phyloP scores from a whole-genome alignment of 2,329 filamentous ascomycete species.

The Xylaria sp. region DNA sequence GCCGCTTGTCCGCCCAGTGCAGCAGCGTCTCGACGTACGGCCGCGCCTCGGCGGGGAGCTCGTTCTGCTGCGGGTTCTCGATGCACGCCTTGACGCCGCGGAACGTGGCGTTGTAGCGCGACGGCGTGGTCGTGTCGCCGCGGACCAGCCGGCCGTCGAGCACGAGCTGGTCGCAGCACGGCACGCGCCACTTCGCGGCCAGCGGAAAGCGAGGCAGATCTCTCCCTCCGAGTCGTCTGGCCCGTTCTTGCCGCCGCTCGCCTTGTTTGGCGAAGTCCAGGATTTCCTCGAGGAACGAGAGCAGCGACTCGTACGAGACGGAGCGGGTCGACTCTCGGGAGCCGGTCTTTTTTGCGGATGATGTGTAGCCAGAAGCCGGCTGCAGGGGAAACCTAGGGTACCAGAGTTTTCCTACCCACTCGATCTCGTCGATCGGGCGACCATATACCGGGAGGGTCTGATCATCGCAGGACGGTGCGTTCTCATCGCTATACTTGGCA shows the following conservation, averaged over 20 bases:
- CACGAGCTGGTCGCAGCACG: conserved; percentile 9
- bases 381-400: conserved; percentile 6
- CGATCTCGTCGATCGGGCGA: conserved; percentile 10
- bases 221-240: not conserved
- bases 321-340: not conserved
- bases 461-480: not conserved
- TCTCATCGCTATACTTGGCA: not conserved
- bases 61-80: not conserved
- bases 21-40: conserved; percentile 26
- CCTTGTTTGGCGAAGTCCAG: conserved; percentile 4
- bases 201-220: not conserved
- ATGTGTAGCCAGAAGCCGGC: not conserved
- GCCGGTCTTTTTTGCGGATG: not conserved
- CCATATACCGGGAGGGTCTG: conserved; percentile 14
- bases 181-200: not conserved
- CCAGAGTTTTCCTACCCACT: conserved; percentile 18
- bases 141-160: conserved; percentile 22
- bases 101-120: conserved; percentile 14
- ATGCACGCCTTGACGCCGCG: not conserved
- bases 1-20: conserved; percentile 28
- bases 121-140: not conserved
- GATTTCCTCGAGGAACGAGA: conserved; percentile 19
- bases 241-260: not conserved
- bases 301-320: conserved; percentile 19
- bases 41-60: conserved; percentile 16